Conservation (phyloP, 192 early-diverging fungal species). For the Dimargaris xerosporica region DNA sequence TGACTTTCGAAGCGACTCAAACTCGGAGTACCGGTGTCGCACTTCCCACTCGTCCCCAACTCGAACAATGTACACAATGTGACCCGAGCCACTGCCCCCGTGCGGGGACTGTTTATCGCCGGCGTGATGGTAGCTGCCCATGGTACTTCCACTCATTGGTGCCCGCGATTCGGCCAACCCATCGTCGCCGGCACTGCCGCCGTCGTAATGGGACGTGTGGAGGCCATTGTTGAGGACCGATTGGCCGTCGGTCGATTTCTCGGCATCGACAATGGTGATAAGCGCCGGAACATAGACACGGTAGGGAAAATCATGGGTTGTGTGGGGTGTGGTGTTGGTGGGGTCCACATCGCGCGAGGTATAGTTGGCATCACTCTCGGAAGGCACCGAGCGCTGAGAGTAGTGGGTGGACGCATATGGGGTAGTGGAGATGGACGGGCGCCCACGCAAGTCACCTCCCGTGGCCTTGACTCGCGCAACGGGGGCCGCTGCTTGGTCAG, state of each 20-base stretch:
- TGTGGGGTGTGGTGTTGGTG: background rate
- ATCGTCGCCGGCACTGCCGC: background rate
- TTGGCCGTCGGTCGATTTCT: conserved; percentile 5
- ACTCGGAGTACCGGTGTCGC: conserved; percentile 87
- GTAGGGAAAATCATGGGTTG: no score
- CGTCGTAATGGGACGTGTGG: background rate
- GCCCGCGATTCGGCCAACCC: background rate
- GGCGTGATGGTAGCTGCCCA: background rate
- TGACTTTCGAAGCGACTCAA: conserved; percentile 73
- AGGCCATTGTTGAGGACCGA: background rate
- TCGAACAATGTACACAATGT: conserved; percentile 35
- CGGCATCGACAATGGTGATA: conserved; percentile 7
- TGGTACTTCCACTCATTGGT: background rate
- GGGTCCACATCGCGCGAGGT: background rate
- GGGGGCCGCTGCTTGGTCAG: background rate
- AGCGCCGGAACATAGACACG: conserved; percentile 10
- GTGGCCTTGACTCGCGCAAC: background rate
- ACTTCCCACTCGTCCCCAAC: conserved; percentile 38
- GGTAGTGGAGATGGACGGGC: background rate
- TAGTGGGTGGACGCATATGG: conserved; percentile 3
- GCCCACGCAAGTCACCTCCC: no score
- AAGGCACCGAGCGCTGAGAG: background rate
- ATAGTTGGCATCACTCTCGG: background rate
- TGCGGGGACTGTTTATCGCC: background rate
- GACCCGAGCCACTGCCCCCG: conserved; percentile 17